phyloP scores from a whole-genome alignment of 2,329 filamentous ascomycete genomes.

The Trichoderma afroharzianum region DNA sequence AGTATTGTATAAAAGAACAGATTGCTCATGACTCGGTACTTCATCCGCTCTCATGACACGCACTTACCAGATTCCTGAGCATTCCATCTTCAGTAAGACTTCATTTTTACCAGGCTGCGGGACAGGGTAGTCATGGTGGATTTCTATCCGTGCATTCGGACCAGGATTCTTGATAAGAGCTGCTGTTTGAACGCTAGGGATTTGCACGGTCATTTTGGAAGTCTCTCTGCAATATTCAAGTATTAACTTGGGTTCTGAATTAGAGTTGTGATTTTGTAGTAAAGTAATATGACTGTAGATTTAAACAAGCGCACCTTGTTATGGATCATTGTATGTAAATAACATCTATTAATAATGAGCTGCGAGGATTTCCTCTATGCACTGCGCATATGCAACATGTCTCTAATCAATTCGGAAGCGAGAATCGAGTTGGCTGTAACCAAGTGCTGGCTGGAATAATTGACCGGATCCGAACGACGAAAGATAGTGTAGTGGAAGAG shows the following conservation, averaged over 20 bases:
- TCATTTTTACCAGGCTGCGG: background rate
- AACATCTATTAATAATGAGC: background rate
- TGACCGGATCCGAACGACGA: background rate
- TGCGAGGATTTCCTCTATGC: background rate
- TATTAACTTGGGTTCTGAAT: background rate
- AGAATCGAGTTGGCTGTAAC: background rate
- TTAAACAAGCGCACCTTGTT: background rate
- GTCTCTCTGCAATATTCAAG: background rate
- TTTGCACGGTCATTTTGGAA: background rate
- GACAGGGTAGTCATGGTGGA: background rate
- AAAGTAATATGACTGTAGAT: background rate
- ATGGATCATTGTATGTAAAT: background rate
- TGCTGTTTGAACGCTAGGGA: background rate
- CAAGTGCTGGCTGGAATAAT: background rate
- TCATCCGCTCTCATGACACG: background rate
- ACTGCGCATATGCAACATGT: background rate
- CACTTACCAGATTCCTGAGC: slow-evolving; percentile 4
- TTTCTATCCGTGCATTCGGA: background rate
- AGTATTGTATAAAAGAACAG: background rate
- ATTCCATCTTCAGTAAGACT: slow-evolving; percentile 8
- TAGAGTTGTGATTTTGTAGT: background rate
- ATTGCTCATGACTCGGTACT: background rate
- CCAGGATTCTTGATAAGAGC: slow-evolving; percentile 1
- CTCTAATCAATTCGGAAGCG: background rate
- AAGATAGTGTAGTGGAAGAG: background rate